Base-by-base conservation (phyloP, 2,329 filamentous ascomycete genomes). In the Calonectria pseudoturangicola region DNA sequence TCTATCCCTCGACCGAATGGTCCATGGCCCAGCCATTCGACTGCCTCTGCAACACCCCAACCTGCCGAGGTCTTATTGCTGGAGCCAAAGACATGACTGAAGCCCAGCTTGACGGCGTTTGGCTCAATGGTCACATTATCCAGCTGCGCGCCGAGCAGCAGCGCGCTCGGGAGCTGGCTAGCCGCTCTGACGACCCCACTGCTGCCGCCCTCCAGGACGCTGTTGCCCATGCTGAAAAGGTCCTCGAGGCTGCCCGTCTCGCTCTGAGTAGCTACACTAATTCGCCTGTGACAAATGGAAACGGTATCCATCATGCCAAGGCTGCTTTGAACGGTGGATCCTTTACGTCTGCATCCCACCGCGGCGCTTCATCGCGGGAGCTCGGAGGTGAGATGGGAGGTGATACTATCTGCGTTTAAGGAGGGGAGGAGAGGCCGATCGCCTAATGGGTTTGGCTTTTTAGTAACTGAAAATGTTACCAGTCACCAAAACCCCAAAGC, bases 1-100 rank as follows among this genome's bases (percentile, higher is more conserved):
- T 94, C 84, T 95, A 95, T 78, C 92, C 93, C 4, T 93, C 91
- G 67, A 94, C 92, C 1, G 93, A 95, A 83, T 95, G 92, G 92
- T 79, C 87, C 79, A 94, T 95, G 93, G 90, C 91, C 39, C 93
- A 94, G 85, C 88, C 92, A 4, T 95, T 95, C 80, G 84, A 89
- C 72, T 95, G 93, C 81, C 85, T 89, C 72, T 95, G 93, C 81
- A 87, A 87, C 73, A 87, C 86, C 5, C 76, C 85, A 0, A 84
- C 85, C 25, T 95, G 93, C 84, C 87, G 88, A 66, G 92, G 92
- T 18, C 86, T 83, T 74, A 93, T 95, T 74, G 82, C 84, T 51
- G 93, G 93, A 18, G 93, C 93, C 15, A 88, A 86, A 77, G 87
- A 91, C 78, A 92, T 94, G 89, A 79, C 84, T 6, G 76, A 82